phyloP scores from a whole-genome alignment of 306 rosid species.

The Begonia loranthoides region DNA sequence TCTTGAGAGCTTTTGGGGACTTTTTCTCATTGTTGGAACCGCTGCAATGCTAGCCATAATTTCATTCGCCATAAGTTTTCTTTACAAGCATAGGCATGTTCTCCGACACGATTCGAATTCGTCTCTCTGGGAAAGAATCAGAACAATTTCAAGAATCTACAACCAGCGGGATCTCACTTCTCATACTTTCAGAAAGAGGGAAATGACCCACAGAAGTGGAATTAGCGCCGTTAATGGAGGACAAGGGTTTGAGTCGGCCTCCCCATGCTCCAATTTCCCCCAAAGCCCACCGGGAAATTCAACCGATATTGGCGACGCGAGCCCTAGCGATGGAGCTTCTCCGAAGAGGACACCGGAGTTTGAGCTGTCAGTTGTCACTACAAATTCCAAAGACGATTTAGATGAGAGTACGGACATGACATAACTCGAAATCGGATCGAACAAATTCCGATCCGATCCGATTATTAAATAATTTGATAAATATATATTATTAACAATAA shows the following conservation, averaged over 20 bases:
- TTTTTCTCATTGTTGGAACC: constrained; percentile 30
- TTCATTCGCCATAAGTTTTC: constrained; percentile 12
- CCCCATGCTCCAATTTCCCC: constrained; percentile 19
- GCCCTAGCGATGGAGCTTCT: neutral
- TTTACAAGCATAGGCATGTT: constrained; percentile 16
- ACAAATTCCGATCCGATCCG: too few relatives aligned
- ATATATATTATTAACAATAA: too few relatives aligned
- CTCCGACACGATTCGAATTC: constrained; percentile 2
- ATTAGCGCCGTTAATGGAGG: neutral
- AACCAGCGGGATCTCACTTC: constrained; percentile 20
- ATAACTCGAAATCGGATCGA: too few relatives aligned
- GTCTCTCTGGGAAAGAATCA: constrained; percentile 17
- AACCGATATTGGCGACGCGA: neutral
- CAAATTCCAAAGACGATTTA: too few relatives aligned
- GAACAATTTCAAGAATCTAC: constrained; percentile 11
- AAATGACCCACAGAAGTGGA: neutral
- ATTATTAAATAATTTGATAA: too few relatives aligned
- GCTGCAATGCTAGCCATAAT: constrained; percentile 21
- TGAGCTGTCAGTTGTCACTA: neutral
- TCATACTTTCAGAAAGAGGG: constrained; percentile 28
- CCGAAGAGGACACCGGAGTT: neutral
- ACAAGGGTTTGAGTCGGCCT: neutral
- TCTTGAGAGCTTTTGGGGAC: constrained; percentile 44
- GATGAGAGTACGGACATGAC: too few relatives aligned
- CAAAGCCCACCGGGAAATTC: constrained; percentile 21